Evolutionary conservation across 306 rosid species (phyloP).

Genomic region (Casuarina cunninghamiana): DNA sequence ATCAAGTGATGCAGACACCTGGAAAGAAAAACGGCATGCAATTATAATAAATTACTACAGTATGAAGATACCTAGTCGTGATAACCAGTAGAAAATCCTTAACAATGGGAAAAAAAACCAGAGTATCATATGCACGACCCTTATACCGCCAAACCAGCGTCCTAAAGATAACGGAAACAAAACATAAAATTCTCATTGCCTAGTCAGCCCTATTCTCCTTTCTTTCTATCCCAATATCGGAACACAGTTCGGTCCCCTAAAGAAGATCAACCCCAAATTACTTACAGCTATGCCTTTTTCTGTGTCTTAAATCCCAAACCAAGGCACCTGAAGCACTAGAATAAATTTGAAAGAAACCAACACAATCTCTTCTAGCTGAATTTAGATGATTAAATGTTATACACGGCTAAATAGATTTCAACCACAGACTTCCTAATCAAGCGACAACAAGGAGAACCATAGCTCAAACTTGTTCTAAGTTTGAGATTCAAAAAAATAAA

Average conservation of each 20-base stretch:
- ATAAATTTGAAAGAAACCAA: background rate
- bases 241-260: background rate
- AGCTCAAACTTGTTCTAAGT: background rate
- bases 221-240: background rate
- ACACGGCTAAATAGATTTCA: background rate
- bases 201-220: background rate
- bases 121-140: background rate
- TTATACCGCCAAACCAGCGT: background rate
- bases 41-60: slow-evolving; percentile 16
- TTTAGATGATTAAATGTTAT: background rate
- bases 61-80: background rate
- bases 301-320: background rate
- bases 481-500: background rate
- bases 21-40: slow-evolving; percentile 20
- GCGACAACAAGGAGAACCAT: background rate
- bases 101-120: background rate
- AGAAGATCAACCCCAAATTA: background rate
- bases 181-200: background rate
- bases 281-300: background rate
- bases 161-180: background rate
- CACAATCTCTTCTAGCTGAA: background rate
- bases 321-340: background rate
- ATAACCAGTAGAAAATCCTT: background rate
- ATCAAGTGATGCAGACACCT: slow-evolving; percentile 95
- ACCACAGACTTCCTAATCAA: background rate